Percentiles rank a stretch among this genome's conserved stretches.
Evolutionary conservation across 495 filamentous ascomycete species (phyloP).

Genomic region (Astrothelium subdiscretum): DNA sequence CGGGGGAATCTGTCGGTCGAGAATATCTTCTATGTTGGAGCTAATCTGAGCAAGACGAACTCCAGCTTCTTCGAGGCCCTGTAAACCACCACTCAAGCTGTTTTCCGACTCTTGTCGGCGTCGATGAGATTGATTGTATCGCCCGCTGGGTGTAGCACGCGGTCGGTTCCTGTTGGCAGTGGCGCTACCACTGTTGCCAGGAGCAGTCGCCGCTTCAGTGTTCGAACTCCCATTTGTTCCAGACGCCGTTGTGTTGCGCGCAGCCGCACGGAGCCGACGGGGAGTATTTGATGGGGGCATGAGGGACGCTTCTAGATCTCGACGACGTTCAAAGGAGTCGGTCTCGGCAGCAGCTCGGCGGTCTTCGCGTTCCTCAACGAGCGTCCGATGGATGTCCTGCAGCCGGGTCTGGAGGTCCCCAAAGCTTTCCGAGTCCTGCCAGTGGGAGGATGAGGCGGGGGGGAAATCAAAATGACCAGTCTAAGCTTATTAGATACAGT

Average conservation of each 20-base stretch:
- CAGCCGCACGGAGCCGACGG: not conserved
- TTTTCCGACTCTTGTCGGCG: not conserved
- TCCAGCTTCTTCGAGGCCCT: not conserved
- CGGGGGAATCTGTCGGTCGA: not conserved
- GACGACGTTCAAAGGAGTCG: not conserved
- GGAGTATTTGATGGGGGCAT: not conserved
- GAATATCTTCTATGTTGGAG: not conserved
- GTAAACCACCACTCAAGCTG: not conserved
- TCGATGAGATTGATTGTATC: not conserved
- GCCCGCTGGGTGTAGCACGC: not conserved
- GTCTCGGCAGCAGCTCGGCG: not conserved
- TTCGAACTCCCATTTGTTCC: not conserved
- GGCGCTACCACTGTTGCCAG: not conserved
- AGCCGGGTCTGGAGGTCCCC: not conserved
- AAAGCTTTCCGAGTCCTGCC: not conserved
- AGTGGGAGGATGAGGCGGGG: constrained; percentile 9
- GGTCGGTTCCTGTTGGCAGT: not conserved
- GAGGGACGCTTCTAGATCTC: not conserved
- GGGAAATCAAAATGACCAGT: constrained; percentile 21
- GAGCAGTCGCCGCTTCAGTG: not conserved
- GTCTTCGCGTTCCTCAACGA: not conserved
- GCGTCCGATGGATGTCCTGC: not conserved
- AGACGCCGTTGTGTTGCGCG: not conserved
- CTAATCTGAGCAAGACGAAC: constrained; percentile 1
- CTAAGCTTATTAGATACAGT: constrained; percentile 1